phyloP scores from a whole-genome alignment of 768 basidiomycete genomes.

The Trametes meyenii region DNA sequence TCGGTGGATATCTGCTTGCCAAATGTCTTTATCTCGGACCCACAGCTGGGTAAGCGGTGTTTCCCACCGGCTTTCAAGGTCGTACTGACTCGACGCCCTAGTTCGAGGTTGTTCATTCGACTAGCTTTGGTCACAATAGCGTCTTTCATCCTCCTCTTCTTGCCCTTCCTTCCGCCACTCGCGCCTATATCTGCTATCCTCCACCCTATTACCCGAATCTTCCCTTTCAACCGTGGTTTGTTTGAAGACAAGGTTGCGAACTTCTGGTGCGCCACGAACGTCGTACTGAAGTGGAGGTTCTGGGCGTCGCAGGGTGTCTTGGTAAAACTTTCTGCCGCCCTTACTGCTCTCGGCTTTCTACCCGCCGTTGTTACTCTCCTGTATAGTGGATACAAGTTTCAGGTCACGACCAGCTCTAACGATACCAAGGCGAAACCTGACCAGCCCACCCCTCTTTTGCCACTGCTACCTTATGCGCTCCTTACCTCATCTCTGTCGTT shows the following conservation, averaged over 20 bases:
- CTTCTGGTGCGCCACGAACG: constrained; percentile 94
- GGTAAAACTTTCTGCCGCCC: constrained; percentile 62
- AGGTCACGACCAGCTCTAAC: constrained; percentile 5
- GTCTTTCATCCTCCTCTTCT: constrained; percentile 71
- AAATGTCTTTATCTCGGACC: constrained; percentile 87
- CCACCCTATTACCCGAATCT: constrained; percentile 80
- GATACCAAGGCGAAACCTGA: not conserved
- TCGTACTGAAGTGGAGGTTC: constrained; percentile 82
- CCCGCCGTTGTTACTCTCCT: constrained; percentile 57
- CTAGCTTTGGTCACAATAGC: constrained; percentile 63
- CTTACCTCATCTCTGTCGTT: constrained; percentile 86
- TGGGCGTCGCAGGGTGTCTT: constrained; percentile 52
- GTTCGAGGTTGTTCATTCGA: constrained; percentile 58
- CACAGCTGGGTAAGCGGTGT: constrained; percentile 57
- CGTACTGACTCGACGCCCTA: constrained; percentile 5
- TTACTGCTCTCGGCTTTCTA: constrained; percentile 74
- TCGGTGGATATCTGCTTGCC: constrained; percentile 88
- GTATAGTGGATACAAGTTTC: constrained; percentile 40
- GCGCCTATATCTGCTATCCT: constrained; percentile 47
- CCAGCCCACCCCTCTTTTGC: constrained; percentile 54
- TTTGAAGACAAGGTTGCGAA: constrained; percentile 98
- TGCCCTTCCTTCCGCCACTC: constrained; percentile 79
- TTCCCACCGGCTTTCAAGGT: not conserved
- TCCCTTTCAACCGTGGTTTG: constrained; percentile 87
- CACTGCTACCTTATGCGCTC: constrained; percentile 79